These are phyloP conservation scores for Cryptococcus sp. DNA, from an alignment of 1,284 basidiomycete species.

Conservation along the genomic window DNA sequence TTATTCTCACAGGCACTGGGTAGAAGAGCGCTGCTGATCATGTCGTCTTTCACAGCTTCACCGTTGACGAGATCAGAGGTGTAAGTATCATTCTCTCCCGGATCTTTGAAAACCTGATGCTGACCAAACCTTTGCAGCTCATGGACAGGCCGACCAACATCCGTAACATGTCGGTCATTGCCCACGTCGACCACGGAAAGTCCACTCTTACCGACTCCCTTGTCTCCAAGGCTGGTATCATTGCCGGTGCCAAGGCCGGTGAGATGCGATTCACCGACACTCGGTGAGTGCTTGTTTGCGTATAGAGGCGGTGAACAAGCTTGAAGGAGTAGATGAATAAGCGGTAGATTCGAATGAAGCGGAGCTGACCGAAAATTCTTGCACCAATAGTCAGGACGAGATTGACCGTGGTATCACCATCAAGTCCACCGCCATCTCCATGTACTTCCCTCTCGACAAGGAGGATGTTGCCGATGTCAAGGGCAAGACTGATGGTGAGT, in stretches of 20 bases:
- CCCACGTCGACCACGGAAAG: slow-evolving; percentile 99
- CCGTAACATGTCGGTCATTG: slow-evolving; percentile 97
- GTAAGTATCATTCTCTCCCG: too few species aligned
- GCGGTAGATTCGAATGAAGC: background rate
- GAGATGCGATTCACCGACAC: slow-evolving; percentile 99
- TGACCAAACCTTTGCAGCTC: too few species aligned
- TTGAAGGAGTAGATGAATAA: background rate
- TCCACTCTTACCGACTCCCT: slow-evolving; percentile 99
- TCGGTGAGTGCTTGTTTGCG: slow-evolving; percentile 37
- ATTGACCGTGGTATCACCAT: slow-evolving; percentile 99
- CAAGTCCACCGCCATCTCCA: slow-evolving; percentile 99
- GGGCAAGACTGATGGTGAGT: slow-evolving; percentile 85
- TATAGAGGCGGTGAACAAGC: background rate
- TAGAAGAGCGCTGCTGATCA: too few species aligned
- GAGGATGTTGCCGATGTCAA: slow-evolving; percentile 82
- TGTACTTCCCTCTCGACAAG: slow-evolving; percentile 97
- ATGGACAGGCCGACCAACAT: slow-evolving; percentile 50
- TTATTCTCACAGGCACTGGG: too few species aligned
- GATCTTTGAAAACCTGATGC: too few species aligned
- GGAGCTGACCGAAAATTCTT: slow-evolving; percentile 1
- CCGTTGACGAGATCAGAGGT: slow-evolving; percentile 69
- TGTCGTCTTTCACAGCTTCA: slow-evolving; percentile 47
- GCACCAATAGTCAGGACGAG: slow-evolving; percentile 81
- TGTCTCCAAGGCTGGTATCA: slow-evolving; percentile 99
- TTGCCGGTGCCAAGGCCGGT: slow-evolving; percentile 91